phyloP scores from a whole-genome alignment of 768 basidiomycete genomes.

The Boletus pseudopeckii region DNA sequence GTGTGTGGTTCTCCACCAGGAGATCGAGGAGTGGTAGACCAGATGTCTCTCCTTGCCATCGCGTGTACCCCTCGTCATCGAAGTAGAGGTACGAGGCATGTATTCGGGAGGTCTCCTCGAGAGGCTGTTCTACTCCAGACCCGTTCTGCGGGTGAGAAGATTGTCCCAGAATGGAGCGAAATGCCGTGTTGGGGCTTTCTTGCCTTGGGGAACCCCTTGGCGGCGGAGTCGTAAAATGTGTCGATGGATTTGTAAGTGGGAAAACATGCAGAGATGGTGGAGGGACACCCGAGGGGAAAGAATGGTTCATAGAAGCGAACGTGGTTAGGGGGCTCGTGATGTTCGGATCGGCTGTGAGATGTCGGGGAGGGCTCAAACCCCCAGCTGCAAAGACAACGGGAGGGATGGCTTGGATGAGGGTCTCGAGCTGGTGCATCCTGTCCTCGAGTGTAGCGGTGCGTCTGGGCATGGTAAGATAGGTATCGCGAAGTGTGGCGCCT shows the following conservation, averaged over 20 bases:
- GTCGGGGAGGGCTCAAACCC: constrained; percentile 35
- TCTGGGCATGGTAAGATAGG: constrained; percentile 34
- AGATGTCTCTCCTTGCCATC: constrained; percentile 93
- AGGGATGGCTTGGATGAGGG: constrained; percentile 80
- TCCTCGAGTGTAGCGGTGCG: constrained; percentile 83
- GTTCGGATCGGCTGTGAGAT: constrained; percentile 34
- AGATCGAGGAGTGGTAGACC: constrained; percentile 86
- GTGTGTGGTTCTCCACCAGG: constrained; percentile 66
- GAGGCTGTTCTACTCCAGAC: constrained; percentile 40
- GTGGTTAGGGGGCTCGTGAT: constrained; percentile 34
- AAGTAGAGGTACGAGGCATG: constrained; percentile 82
- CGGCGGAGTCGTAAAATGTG: constrained; percentile 59
- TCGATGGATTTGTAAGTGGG: constrained; percentile 78
- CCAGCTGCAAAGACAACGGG: constrained; percentile 73
- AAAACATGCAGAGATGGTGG: constrained; percentile 75
- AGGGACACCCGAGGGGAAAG: constrained; percentile 58
- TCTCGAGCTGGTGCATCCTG: constrained; percentile 84
- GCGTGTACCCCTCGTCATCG: constrained; percentile 82
- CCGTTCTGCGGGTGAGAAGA: constrained; percentile 27
- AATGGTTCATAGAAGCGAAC: constrained; percentile 39
- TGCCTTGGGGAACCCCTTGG: constrained; percentile 42
- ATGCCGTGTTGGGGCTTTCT: constrained; percentile 41
- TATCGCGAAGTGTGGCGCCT: constrained; percentile 1
- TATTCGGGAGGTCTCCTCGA: constrained; percentile 60
- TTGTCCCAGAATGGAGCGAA: constrained; percentile 40